Evolutionary conservation across 2,329 filamentous ascomycete species (phyloP).

Genomic region (Aspergillus alliaceus): DNA sequence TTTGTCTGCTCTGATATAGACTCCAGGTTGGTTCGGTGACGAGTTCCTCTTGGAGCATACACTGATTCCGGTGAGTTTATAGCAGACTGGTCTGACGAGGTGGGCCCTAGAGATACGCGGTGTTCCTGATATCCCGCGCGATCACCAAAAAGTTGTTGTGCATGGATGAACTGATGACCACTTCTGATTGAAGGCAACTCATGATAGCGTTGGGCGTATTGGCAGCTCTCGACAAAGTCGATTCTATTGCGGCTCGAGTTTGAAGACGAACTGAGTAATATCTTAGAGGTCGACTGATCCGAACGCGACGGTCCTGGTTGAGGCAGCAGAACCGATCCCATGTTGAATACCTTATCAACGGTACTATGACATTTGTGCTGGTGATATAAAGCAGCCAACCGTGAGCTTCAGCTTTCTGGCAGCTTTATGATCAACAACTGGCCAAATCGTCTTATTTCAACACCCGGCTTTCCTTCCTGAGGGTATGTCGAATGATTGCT

Average conservation of each 20-base stretch:
- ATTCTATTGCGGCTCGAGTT: not conserved
- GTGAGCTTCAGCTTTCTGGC: not conserved
- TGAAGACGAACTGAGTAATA: not conserved
- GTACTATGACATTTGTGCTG: slow-evolving; percentile 12
- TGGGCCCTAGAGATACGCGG: slow-evolving; percentile 1
- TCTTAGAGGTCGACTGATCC: slow-evolving; percentile 2
- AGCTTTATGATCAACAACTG: not conserved
- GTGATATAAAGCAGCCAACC: not conserved
- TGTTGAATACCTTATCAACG: slow-evolving; percentile 10
- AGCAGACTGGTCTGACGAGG: not conserved
- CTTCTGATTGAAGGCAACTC: not conserved
- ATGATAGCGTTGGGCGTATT: not conserved
- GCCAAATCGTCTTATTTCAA: not conserved
- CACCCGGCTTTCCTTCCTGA: not conserved
- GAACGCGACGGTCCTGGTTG: slow-evolving; percentile 11
- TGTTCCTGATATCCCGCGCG: slow-evolving; percentile 5
- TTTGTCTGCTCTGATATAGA: not conserved
- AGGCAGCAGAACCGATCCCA: slow-evolving; percentile 16
- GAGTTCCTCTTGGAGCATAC: slow-evolving; percentile 3
- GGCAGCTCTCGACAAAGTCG: not conserved
- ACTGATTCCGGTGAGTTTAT: not conserved
- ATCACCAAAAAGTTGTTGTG: slow-evolving; percentile 5
- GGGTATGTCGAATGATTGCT: not conserved
- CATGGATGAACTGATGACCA: not conserved
- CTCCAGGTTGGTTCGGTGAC: slow-evolving; percentile 5